Conservation (phyloP, 345 rosid species). For the Passiflora organensis region DNA sequence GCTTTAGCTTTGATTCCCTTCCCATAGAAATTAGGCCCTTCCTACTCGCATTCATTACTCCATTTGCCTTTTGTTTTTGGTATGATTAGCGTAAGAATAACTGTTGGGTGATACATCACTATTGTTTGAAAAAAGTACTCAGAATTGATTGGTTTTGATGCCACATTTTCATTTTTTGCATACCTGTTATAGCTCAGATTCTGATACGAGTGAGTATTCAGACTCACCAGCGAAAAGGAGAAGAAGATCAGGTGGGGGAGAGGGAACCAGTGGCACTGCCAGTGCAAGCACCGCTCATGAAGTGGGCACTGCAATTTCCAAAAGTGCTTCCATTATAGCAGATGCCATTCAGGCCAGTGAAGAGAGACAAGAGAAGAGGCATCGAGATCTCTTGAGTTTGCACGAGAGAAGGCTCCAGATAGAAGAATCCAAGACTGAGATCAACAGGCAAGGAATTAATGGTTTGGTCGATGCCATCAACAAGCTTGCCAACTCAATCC, state of each 20-base stretch:
- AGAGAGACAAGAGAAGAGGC: constrained; percentile 66
- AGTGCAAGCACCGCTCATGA: constrained; percentile 26
- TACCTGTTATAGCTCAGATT: constrained; percentile 62
- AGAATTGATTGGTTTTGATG: not conserved
- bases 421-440: constrained; percentile 66
- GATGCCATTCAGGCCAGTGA: constrained; percentile 64
- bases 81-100: too few relatives aligned
- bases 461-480: constrained; percentile 78
- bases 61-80: too few relatives aligned
- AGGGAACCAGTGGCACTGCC: constrained; percentile 29
- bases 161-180: constrained; percentile 9
- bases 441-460: constrained; percentile 48
- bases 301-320: constrained; percentile 58
- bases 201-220: constrained; percentile 71
- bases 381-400: constrained; percentile 52
- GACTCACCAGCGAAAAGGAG: constrained; percentile 70
- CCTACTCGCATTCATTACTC: too few relatives aligned
- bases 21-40: too few relatives aligned
- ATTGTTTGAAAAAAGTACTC: too few relatives aligned
- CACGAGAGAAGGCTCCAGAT: constrained; percentile 63
- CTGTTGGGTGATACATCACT: too few relatives aligned
- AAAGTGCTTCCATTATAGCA: constrained; percentile 73
- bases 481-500: constrained; percentile 75
- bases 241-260: constrained; percentile 18
- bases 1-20: too few relatives aligned